Percentiles rank a stretch among this genome's conserved stretches.
Evolutionary conservation across 2,329 filamentous ascomycete species (phyloP).

Genomic region (Diaporthe sp.): DNA sequence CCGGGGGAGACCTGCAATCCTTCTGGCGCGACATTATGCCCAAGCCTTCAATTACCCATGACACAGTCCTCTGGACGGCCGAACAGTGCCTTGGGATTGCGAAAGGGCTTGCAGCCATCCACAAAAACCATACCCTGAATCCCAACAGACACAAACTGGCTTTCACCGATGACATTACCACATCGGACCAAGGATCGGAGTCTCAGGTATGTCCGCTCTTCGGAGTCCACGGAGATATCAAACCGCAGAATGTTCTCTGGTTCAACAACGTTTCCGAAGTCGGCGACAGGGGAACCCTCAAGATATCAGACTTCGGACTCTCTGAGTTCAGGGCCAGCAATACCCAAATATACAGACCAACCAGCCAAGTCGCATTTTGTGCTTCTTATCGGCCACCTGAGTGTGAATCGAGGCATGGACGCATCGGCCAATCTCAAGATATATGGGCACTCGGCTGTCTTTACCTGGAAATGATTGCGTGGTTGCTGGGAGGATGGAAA

Average conservation of each 20-base stretch:
- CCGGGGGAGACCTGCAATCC: constrained; percentile 34
- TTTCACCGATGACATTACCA: background rate
- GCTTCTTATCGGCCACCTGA: background rate
- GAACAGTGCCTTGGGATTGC: constrained; percentile 8
- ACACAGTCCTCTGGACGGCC: constrained; percentile 3
- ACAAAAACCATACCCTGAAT: background rate
- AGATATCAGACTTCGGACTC: constrained; percentile 3
- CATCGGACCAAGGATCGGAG: background rate
- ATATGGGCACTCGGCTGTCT: constrained; percentile 22
- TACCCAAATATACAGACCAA: background rate
- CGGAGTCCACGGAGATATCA: constrained; percentile 15
- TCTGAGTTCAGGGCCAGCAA: background rate
- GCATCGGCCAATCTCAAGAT: constrained; percentile 10
- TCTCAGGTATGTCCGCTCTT: background rate
- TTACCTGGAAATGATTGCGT: background rate
- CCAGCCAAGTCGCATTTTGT: background rate
- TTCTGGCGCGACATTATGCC: constrained; percentile 23
- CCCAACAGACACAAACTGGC: background rate
- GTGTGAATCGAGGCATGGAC: background rate
- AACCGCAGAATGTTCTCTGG: constrained; percentile 6
- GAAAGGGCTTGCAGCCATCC: background rate
- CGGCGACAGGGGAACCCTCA: background rate
- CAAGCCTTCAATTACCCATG: background rate
- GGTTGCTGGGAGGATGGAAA: background rate
- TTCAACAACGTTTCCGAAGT: background rate